Evolutionary conservation across 495 filamentous ascomycete species (phyloP), one percentile per base, ranked within the genome.

Genomic region (Penicillium desertorum): DNA sequence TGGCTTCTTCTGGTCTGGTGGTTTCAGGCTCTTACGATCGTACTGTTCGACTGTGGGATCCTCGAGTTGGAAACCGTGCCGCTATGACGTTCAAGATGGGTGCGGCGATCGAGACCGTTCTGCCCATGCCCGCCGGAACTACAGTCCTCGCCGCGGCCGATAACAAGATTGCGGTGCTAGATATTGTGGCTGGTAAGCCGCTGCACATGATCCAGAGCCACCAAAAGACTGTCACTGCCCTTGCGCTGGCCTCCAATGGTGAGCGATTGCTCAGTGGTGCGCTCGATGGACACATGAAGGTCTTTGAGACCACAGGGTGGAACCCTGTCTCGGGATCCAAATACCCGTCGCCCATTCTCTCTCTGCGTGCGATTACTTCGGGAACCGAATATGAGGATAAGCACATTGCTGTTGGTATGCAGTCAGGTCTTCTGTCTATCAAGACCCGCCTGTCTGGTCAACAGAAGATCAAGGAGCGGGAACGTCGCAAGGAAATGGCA

Each of bases 281-380:
- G 16, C 77, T 99, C 32, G 94, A 99, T 71, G 95, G 95, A 14
- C 94, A 97, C 68, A 82, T 99, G 72, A 99, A 99, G 76, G 82
- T 98, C 37, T 96, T 93, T 60, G 93, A 98, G 73, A 94, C 92
- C 2, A 83, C 84, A 0, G 83, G 79, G 27, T 99, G 95, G 95
- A 93, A 96, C 66, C 86, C 98, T 5, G 91, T 96, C 4, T 85
- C 89, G 27, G 92, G 91, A 36, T 86, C 88, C 49, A 98, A 97
- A 71, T 99, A 97, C 74, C 86, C 90, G 0, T 85, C 88, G 0
- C 94, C 95, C 0, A 87, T 99, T 57, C 83, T 98, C 2, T 88
- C 92, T 3, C 78, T 98, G 51, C 79, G 77, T 56, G 86, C 93
- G 51, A 82, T 97, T 62, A 75, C 81, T 25, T 76, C 86, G 30